A percentile compares a stretch with the other conserved stretches of the same genome.
Evolutionary conservation across 176 grass and related monocot genomes (phyloP).

Genomic region (Saccharum officinarum): DNA sequence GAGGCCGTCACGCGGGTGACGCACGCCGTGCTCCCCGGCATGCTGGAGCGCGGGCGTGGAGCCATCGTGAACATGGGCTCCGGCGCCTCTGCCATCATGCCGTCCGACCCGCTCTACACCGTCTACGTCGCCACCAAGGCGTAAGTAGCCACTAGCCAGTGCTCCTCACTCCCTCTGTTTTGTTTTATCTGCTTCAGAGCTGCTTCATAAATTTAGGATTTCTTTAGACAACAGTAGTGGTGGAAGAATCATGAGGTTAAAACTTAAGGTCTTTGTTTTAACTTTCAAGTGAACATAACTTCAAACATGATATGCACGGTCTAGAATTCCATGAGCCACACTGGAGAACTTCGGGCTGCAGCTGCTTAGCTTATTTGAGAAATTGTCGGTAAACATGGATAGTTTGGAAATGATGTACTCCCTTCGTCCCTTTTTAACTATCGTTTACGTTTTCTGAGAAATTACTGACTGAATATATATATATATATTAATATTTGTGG

Average conservation of each 20-base stretch:
- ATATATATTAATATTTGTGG: too few species aligned
- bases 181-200: background rate
- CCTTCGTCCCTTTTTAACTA: too few species aligned
- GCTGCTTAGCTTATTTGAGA: too few species aligned
- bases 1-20: slow-evolving; percentile 64
- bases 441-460: too few species aligned
- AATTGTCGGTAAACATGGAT: too few species aligned
- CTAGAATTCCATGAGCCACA: too few species aligned
- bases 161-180: background rate
- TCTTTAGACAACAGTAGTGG: background rate
- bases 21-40: slow-evolving; percentile 55
- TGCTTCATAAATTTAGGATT: background rate
- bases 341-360: too few species aligned
- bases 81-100: slow-evolving; percentile 56
- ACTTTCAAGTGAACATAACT: too few species aligned
- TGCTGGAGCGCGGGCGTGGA: slow-evolving; percentile 61
- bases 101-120: slow-evolving; percentile 72
- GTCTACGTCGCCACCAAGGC: slow-evolving; percentile 78
- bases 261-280: background rate
- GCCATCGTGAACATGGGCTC: slow-evolving; percentile 81
- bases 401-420: too few species aligned
- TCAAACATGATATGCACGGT: too few species aligned
- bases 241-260: background rate
- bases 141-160: slow-evolving; percentile 33
- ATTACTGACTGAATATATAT: too few species aligned